phyloP scores from a whole-genome alignment of 192 early-diverging fungal species.

The Mortierella antarctica region DNA sequence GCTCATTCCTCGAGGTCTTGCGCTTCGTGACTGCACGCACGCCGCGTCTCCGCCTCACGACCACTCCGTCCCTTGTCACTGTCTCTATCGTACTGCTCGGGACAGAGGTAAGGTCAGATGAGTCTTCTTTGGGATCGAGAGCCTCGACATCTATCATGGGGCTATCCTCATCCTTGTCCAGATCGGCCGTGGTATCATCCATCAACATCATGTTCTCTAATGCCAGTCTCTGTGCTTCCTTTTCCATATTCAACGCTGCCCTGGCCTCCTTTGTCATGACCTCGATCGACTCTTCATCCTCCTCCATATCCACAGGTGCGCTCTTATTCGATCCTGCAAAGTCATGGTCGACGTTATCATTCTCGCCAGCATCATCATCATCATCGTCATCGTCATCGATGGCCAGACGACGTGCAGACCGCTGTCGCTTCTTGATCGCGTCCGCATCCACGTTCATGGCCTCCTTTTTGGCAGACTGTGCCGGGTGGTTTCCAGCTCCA shows the following conservation, averaged over 20 bases:
- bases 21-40: conserved; percentile 24
- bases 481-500: neutral
- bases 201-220: conserved; percentile 50
- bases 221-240: conserved; percentile 31
- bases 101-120: neutral
- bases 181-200: conserved; percentile 3
- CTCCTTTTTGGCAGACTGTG: neutral
- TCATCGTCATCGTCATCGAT: conserved; percentile 45
- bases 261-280: conserved; percentile 28
- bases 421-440: conserved; percentile 31
- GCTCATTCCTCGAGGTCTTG: conserved; percentile 39
- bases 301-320: neutral
- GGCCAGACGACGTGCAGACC: conserved; percentile 24
- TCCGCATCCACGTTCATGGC: conserved; percentile 11
- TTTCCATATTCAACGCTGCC: conserved; percentile 29
- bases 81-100: neutral
- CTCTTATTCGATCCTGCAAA: neutral
- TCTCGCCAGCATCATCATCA: conserved; percentile 4
- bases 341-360: neutral
- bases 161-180: conserved; percentile 35
- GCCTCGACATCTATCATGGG: conserved; percentile 38
- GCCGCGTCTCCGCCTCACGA: conserved; percentile 23
- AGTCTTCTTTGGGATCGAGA: conserved; percentile 2
- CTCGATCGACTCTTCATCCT: conserved; percentile 13
- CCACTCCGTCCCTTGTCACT: neutral